Base-by-base conservation (phyloP, 805 yeast species). In the Saturnispora sekii region DNA sequence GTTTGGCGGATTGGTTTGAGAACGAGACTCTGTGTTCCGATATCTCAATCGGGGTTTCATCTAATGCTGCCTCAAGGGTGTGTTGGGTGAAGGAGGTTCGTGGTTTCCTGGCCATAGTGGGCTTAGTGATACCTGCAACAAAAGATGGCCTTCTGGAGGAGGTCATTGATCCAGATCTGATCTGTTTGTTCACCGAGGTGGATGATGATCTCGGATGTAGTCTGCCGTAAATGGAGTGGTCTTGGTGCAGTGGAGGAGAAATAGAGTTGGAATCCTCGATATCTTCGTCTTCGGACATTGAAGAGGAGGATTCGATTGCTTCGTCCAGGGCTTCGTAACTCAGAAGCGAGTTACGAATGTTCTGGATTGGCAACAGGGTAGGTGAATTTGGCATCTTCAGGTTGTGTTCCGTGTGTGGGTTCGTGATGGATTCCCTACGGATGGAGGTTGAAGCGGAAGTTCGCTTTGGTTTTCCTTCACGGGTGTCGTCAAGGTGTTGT, bases 381-480 rank as follows among this genome's bases (percentile, higher is more conserved):
- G 70, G 70, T 16, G 68, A 65, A 1, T 46, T 38, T 12, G 81
- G 81, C 11, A 75, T 56, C 47, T 65, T 70, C 18, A 70, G 53
- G 50, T 64, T 66, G 58, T 74, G 79, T 51, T 71, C 76, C 14
- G 65, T 58, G 34, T 60, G 59, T 28, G 68, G 59, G 53, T 67
- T 70, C 16, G 79, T 71, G 32, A 76, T 76, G 11, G 77, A 72
- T 53, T 73, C 78, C 48, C 81, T 63, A 52, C 80, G 60, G 14
- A n/a, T 16, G 17, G 14, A 14, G 4, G 40, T 12, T 7, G 31
- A 10, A 11, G 32, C n/a, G 10, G 42, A 36, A 5, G 18, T 28
- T 31, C 45, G 31, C 32, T 36, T 42, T 30, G 40, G 15, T 29
- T 14, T 14, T 14, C 16, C 12, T 12, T 14, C 32, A 21, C 32